Base-by-base conservation (phyloP, 257 asterid species). In the Prunella vulgaris region DNA sequence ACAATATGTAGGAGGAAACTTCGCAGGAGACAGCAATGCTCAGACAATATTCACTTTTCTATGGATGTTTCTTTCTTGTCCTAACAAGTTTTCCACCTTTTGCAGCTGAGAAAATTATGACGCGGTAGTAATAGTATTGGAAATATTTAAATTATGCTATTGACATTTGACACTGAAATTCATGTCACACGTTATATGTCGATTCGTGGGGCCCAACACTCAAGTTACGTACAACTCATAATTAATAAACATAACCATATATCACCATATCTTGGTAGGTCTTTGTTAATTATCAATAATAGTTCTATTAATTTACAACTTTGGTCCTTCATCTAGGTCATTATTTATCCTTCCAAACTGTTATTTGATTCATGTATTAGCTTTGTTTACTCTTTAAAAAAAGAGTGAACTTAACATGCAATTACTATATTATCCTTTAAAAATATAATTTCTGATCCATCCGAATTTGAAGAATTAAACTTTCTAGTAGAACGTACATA, bases 11-110 rank as follows among this genome's bases (percentile, higher is more conserved):
- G 49, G 12, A 33, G 70, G 78, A 66, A 66, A 48, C 40, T 67
- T 67, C 64, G 30, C 0, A 67, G 37, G 51, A 60, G 78, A 67
- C 74, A 51, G 0, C 1, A 37, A 49, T 3, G 52, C 0, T 18
- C 7, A 0, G 52, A 60, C 78, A 74, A 59, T 67, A 7, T 49
- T 12, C 70, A 51, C 78, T 74, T 74, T n/a, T 74, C 60, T 25
- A 17, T 14, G 60, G 40, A 68, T 49, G 10, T 25, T 59, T 58
- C 42, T 9, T 54, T 10, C 17, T n/a, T 58, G 20, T 37, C 44
- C 38, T 25, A 15, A 24, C 40, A 12, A 54, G 4, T 57, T 28
- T 37, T 74, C 49, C 78, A 74, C 60, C 0, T 21, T 69, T 76
- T 53, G 72, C 60, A 64, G 44, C 67, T 21, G 3, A 38, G 15